Evolutionary conservation across 2,329 filamentous ascomycete genomes (phyloP).

Genomic region (Emericellopsis cladophorae): DNA sequence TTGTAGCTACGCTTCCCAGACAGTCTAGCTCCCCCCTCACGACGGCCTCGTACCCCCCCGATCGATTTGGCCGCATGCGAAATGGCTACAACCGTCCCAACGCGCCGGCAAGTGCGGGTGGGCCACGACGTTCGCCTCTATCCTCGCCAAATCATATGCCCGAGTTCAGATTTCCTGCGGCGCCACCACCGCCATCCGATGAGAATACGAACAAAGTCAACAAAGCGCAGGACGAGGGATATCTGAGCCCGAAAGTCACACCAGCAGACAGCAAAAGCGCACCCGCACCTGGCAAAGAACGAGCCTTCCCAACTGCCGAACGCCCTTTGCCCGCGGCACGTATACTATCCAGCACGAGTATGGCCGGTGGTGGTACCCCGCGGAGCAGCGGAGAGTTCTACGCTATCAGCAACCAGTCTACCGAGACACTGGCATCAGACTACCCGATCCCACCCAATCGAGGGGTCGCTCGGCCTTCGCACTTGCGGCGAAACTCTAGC

Average conservation of each 20-base stretch:
- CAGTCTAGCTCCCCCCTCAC: constrained; percentile 37
- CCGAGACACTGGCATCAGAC: constrained; percentile 85
- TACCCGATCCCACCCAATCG: constrained; percentile 47
- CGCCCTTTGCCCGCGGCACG: constrained; percentile 38
- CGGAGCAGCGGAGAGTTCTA: constrained; percentile 93
- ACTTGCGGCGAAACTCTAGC: constrained; percentile 33
- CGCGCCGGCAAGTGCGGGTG: constrained; percentile 23
- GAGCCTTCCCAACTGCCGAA: not conserved
- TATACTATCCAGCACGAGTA: constrained; percentile 66
- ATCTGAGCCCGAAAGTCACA: constrained; percentile 24
- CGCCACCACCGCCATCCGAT: constrained; percentile 25
- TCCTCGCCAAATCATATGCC: constrained; percentile 31
- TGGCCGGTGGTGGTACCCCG: constrained; percentile 56
- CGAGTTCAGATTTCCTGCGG: constrained; percentile 45
- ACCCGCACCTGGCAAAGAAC: constrained; percentile 16
- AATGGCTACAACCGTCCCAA: constrained; percentile 26
- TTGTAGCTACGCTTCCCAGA: constrained; percentile 6
- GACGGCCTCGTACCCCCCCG: constrained; percentile 41
- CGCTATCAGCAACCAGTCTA: constrained; percentile 86
- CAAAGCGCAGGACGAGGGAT: constrained; percentile 20
- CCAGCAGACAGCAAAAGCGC: constrained; percentile 23
- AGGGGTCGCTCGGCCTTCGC: constrained; percentile 23
- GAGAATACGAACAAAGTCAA: constrained; percentile 11
- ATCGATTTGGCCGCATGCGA: constrained; percentile 24
- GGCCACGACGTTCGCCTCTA: constrained; percentile 24